Evolutionary conservation across 176 grass and related monocot species (phyloP).

Genomic region (Dendrocalamus sinicus): DNA sequence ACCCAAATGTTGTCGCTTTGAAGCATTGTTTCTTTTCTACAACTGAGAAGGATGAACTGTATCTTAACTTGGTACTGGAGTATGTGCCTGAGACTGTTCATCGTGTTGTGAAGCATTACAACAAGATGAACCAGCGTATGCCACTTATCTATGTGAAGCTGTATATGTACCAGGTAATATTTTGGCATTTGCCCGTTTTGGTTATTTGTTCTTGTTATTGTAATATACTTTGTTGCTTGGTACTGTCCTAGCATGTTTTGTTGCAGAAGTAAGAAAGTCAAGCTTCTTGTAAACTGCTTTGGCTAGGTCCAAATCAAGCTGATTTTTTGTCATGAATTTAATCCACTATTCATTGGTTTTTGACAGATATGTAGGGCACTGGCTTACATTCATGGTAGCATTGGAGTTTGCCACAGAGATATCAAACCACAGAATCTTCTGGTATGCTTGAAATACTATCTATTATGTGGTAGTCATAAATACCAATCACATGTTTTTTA

Average conservation of each 20-base stretch:
- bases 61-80: slow-evolving; percentile 83
- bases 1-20: slow-evolving; percentile 72
- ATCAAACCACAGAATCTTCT: slow-evolving; percentile 88
- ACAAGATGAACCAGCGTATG: slow-evolving; percentile 87
- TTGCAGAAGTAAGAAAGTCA: not conserved
- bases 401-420: slow-evolving; percentile 83
- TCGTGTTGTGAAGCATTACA: slow-evolving; percentile 78
- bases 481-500: not conserved
- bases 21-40: slow-evolving; percentile 89
- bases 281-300: not conserved
- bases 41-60: slow-evolving; percentile 78
- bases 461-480: not conserved
- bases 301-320: not conserved
- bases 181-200: not conserved
- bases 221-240: not conserved
- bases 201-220: not conserved
- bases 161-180: slow-evolving; percentile 76
- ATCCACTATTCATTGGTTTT: not conserved
- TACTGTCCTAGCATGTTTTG: not conserved
- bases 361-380: slow-evolving; percentile 78
- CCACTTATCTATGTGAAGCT: slow-evolving; percentile 84
- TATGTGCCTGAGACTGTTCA: slow-evolving; percentile 86
- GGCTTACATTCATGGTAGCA: slow-evolving; percentile 79
- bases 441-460: slow-evolving; percentile 51
- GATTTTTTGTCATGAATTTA: slow-evolving; percentile 11